These are phyloP conservation scores for Sphaerobolus stellatus DNA, from an alignment of 1,284 basidiomycete genomes.

Conservation along the genomic window DNA sequence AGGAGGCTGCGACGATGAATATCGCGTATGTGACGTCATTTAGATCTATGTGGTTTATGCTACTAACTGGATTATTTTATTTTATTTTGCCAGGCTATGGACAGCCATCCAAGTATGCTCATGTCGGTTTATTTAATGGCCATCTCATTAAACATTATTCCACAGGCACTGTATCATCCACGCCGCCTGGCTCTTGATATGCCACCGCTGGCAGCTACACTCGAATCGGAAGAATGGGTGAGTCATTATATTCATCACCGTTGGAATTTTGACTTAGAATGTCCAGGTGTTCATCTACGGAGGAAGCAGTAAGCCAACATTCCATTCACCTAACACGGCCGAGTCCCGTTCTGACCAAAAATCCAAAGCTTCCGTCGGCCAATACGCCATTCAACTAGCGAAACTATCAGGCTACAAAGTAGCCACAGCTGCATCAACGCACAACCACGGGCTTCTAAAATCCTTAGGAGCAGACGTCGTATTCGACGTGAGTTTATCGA, in stretches of 20 bases:
- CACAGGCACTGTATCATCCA: constrained; percentile 3
- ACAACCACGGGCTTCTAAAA: constrained; percentile 38
- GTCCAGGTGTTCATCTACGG: constrained; percentile 8
- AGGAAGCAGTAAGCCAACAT: constrained; percentile 6
- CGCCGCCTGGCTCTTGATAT: constrained; percentile 1
- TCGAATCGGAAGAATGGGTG: constrained; percentile 1
- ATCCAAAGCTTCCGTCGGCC: constrained; percentile 31
- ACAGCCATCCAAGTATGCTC: constrained; percentile 3
- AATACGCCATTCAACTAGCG: constrained; percentile 45
- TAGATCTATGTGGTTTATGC: not conserved
- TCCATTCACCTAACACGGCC: not conserved
- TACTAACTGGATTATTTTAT: too few species aligned
- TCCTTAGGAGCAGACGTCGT: constrained; percentile 41
- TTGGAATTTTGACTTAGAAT: too few species aligned
- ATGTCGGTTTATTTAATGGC: not conserved
- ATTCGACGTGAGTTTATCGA: constrained; percentile 25
- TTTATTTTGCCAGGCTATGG: constrained; percentile 1
- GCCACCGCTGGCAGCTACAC: not conserved
- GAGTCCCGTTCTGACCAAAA: not conserved
- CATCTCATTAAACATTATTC: not conserved
- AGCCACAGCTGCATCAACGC: constrained; percentile 39
- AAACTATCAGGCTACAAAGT: constrained; percentile 41
- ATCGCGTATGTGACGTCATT: constrained; percentile 28
- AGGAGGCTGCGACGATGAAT: constrained; percentile 41
- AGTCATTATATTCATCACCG: constrained; percentile 6